Conservation (phyloP, 345 rosid genomes). For the Microthlaspi erraticum region DNA sequence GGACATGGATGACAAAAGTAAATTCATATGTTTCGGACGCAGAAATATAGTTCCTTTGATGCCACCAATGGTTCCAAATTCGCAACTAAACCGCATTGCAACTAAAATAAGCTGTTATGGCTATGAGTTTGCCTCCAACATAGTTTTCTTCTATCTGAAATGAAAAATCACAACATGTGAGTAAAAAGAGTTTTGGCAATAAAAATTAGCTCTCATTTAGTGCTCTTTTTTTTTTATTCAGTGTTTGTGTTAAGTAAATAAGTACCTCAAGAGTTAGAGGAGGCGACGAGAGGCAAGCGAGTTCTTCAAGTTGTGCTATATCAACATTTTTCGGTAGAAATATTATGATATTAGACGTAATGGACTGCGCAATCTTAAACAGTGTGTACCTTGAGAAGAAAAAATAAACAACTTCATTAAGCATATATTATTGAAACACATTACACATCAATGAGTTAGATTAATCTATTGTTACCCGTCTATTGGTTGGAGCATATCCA, state of each 20-base stretch:
- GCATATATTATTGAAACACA: not conserved
- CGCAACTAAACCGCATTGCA: constrained; percentile 13
- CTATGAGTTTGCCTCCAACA: constrained; percentile 38
- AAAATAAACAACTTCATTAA: constrained; percentile 9
- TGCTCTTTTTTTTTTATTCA: not conserved
- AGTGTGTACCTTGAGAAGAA: constrained; percentile 27
- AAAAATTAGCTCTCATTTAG: not conserved
- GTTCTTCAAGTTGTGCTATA: constrained; percentile 40
- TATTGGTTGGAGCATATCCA: constrained; percentile 54
- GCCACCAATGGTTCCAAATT: not conserved
- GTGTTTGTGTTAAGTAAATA: not conserved
- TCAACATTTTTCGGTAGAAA: constrained; percentile 40
- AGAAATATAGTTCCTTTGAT: not conserved
- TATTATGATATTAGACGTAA: constrained; percentile 37
- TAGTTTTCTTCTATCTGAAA: constrained; percentile 35
- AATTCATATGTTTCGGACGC: not conserved
- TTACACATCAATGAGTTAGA: not conserved
- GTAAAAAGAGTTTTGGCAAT: not conserved
- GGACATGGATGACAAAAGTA: not conserved
- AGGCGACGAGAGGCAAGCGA: constrained; percentile 43
- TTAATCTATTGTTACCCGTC: constrained; percentile 43
- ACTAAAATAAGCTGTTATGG: constrained; percentile 37
- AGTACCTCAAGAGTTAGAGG: constrained; percentile 42
- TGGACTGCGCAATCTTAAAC: constrained; percentile 39
- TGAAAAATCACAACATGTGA: not conserved